These are phyloP conservation scores for Fusarium sp. DNA, from an alignment of 2,329 filamentous ascomycete genomes.

Conservation along the genomic window DNA sequence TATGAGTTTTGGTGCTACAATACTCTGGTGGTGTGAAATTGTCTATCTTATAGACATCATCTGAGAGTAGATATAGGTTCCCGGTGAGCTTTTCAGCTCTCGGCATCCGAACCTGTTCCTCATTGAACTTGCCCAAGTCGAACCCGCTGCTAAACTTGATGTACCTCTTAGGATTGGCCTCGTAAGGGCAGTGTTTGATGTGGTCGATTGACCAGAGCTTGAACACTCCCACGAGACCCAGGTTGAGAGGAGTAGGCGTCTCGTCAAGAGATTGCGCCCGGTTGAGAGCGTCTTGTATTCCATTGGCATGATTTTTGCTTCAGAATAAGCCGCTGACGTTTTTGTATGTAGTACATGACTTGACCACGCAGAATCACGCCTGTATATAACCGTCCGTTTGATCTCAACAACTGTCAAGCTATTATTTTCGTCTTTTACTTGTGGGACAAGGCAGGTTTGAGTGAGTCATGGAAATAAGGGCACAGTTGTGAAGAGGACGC, in stretches of 20 bases:
- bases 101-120: background rate
- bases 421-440: too few relatives aligned
- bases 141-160: background rate
- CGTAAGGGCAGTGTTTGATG: background rate
- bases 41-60: accelerated
- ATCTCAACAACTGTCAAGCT: background rate
- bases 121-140: background rate
- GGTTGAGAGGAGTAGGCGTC: background rate
- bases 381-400: accelerated
- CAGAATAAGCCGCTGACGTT: background rate
- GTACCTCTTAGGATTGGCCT: background rate
- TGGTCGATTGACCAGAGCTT: background rate
- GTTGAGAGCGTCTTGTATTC: background rate
- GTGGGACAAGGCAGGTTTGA: background rate
- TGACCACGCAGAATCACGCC: too few relatives aligned
- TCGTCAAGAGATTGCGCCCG: background rate
- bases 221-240: background rate
- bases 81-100: background rate
- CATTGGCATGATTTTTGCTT: background rate
- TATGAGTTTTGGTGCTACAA: background rate
- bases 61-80: background rate
- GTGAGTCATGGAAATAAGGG: background rate
- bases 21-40: background rate
- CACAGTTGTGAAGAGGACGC: too few relatives aligned
- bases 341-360: too few relatives aligned